phyloP scores from a whole-genome alignment of 192 early-diverging fungal species.

The Radiomyces spectabilis region DNA sequence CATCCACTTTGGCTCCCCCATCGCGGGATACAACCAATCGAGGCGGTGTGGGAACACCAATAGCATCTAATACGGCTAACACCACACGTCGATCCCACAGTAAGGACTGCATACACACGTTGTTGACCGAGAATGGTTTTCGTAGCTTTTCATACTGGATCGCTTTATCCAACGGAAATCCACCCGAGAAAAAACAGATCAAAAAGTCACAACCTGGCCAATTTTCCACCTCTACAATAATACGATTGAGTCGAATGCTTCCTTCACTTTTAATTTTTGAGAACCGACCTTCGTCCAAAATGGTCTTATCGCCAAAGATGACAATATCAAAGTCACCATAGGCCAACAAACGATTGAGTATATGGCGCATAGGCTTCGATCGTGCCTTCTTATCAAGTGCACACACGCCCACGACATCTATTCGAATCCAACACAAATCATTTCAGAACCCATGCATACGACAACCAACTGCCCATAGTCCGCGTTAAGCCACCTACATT shows the following conservation, averaged over 20 bases:
- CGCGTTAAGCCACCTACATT: too few relatives aligned
- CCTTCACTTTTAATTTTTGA: background rate
- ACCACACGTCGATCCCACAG: slow-evolving; percentile 88
- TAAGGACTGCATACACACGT: slow-evolving; percentile 79
- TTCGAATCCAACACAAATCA: too few relatives aligned
- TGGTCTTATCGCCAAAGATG: slow-evolving; percentile 94
- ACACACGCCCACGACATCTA: slow-evolving; percentile 76
- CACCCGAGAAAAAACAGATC: slow-evolving; percentile 91
- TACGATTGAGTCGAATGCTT: background rate
- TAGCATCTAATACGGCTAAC: slow-evolving; percentile 66
- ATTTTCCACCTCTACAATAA: slow-evolving; percentile 55
- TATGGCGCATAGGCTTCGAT: slow-evolving; percentile 95
- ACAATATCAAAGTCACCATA: slow-evolving; percentile 71
- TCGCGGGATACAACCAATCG: slow-evolving; percentile 65
- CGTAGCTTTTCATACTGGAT: slow-evolving; percentile 78
- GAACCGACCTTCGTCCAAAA: slow-evolving; percentile 79
- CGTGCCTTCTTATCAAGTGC: slow-evolving; percentile 92
- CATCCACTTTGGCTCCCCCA: slow-evolving; percentile 44
- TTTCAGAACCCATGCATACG: too few relatives aligned
- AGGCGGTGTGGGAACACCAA: slow-evolving; percentile 76
- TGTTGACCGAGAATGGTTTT: slow-evolving; percentile 88
- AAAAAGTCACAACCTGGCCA: slow-evolving; percentile 96
- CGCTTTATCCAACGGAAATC: slow-evolving; percentile 92
- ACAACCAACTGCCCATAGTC: too few relatives aligned
- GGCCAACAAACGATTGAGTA: slow-evolving; percentile 64